Evolutionary conservation across 140 eudicot species (phyloP), one percentile per base, ranked within the genome.

Genomic region (Oenanthe javanica): DNA sequence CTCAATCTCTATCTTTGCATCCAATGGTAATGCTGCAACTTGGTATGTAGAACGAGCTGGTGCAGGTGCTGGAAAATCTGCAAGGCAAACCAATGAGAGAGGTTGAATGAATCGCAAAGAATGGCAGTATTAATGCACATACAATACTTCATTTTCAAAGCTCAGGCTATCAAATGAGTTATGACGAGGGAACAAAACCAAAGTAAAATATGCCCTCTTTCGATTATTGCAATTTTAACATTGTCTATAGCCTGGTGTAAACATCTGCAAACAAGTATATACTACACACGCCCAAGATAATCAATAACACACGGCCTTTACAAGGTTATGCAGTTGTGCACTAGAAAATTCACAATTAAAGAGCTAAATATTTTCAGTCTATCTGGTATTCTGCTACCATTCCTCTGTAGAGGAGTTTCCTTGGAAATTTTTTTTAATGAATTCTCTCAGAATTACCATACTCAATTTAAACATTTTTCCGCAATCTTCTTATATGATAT

Each of bases 31-130:
- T 63, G 98, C 98, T 64, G 97, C 98, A 36, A 92, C 98, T 85
- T 94, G 98, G 86, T 90, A 94, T 2, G 98, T 94, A 36, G 98
- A 87, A 25, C 98, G 89, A 74, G 98, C 98, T 16, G 98, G 98
- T 46, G 97, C 96, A 71, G 96, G 95, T 61, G 94, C 88, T 4
- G 94, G 90, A 77, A 94, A 90, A 84, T 92, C 98, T 94, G 88
- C 86, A 86, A 79, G n/a, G 80, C 45, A 81, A 47, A 71, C 43
- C 19, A 72, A 73, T 59, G 75, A 70, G 12, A 49, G 49, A 45
- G 59, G 61, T 71, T 55, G 4, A 25, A 69, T 75, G 7, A 10
- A 48, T 46, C 2, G 6, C 12, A 8, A 23, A 25, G 13, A 25
- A 42, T 75, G 16, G 15, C 9, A 12, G 15, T 13, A 48, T n/a